Evolutionary conservation across 768 basidiomycete species (phyloP).

Genomic region (Naganishia vaughanmartiniae): DNA sequence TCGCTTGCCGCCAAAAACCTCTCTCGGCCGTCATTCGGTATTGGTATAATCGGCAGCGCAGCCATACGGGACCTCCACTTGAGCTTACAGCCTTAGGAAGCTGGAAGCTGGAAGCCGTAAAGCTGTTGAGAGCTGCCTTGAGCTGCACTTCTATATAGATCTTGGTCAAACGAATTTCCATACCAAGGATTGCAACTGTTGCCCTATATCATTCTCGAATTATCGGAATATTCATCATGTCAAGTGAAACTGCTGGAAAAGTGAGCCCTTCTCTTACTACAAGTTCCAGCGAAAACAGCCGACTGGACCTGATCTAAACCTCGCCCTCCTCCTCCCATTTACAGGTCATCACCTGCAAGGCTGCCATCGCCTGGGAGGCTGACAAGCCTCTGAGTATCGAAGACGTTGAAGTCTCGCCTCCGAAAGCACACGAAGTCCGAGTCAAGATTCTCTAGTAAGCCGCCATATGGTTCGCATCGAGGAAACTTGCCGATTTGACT

Average conservation of each 20-base stretch:
- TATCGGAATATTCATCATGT: conserved; percentile 2
- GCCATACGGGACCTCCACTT: too few species aligned
- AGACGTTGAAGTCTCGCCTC: conserved; percentile 90
- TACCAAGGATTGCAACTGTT: background rate
- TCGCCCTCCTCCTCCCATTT: background rate
- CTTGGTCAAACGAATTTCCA: too few species aligned
- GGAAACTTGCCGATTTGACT: background rate
- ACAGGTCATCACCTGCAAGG: conserved; percentile 73
- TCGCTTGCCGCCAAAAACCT: too few species aligned
- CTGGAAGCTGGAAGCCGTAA: too few species aligned
- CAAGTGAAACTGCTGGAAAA: conserved; percentile 22
- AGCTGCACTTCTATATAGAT: too few species aligned
- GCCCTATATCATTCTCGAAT: background rate
- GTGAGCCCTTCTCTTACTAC: background rate
- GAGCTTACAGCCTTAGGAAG: too few species aligned
- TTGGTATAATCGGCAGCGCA: too few species aligned
- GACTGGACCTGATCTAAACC: background rate
- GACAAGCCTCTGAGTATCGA: conserved; percentile 74
- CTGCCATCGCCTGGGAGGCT: conserved; percentile 93
- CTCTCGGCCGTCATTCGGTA: too few species aligned
- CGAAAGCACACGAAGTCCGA: conserved; percentile 82
- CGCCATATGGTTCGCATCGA: background rate
- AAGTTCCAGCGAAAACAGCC: too few species aligned
- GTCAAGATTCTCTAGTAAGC: conserved; percentile 74
- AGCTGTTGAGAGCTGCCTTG: too few species aligned